phyloP scores from a whole-genome alignment of 148 eudicot species.

The Cornus suecica region DNA sequence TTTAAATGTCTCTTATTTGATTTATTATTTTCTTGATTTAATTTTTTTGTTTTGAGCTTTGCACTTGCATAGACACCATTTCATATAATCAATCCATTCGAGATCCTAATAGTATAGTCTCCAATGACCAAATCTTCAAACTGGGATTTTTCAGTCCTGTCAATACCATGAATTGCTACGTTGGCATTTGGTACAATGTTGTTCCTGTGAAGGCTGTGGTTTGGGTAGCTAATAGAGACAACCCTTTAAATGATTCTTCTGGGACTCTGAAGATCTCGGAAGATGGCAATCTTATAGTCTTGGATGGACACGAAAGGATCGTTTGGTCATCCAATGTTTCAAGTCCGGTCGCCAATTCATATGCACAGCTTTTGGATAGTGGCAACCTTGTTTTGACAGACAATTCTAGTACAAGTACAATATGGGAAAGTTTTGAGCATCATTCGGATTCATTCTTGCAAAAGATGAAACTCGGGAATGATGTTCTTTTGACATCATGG shows the following conservation, averaged over 20 bases:
- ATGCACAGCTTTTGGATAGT: constrained; percentile 29
- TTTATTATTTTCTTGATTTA: not conserved
- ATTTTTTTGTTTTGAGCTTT: not conserved
- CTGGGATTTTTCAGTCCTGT: constrained; percentile 40
- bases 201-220: constrained; percentile 7
- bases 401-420: not conserved
- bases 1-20: not conserved
- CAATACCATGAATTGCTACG: constrained; percentile 30
- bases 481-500: constrained; percentile 33
- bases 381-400: constrained; percentile 36
- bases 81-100: constrained; percentile 7
- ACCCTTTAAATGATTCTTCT: constrained; percentile 29
- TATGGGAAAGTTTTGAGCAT: constrained; percentile 40
- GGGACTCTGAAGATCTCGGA: constrained; percentile 27
- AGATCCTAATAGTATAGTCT: constrained; percentile 23
- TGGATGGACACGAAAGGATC: constrained; percentile 20
- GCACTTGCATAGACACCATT: constrained; percentile 8
- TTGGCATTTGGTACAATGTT: constrained; percentile 37
- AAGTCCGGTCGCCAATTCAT: not conserved
- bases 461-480: constrained; percentile 17
- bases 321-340: constrained; percentile 42
- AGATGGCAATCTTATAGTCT: constrained; percentile 34
- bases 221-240: constrained; percentile 53
- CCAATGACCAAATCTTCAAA: constrained; percentile 19
- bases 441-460: constrained; percentile 31